Base-by-base conservation (phyloP, 495 filamentous ascomycete species). In the Lophiostoma macrostomum region DNA sequence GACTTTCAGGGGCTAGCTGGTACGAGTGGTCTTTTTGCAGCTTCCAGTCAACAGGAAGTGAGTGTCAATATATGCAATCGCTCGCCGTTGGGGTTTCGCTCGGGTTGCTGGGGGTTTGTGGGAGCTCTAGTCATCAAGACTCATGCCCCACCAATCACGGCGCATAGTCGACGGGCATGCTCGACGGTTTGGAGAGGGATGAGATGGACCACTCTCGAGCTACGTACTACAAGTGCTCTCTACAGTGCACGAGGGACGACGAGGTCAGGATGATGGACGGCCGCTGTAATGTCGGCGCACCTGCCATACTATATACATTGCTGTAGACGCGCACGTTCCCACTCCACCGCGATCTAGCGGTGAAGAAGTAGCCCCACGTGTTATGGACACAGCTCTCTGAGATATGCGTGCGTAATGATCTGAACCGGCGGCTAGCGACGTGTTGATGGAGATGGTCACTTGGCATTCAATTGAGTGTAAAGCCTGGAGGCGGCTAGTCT, bases 131-230 rank as follows among this genome's bases (percentile, higher is more conserved):
- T 44, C 40, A 53, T 44, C 27, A 27, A 14, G 49, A 53, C 18
- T 53, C 38, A 53, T 27, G 23, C 29, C 38, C 22, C 31, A 28
- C 51, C 51, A 54, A 54, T 54, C 39, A 54, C 3, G 42, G 38
- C 22, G 40, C n/a, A n/a, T n/a, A n/a, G n/a, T n/a, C n/a, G n/a
- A n/a, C n/a, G n/a, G n/a, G n/a, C n/a, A n/a, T n/a, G n/a, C n/a
- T n/a, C n/a, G n/a, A n/a, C n/a, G n/a, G n/a, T n/a, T n/a, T n/a
- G n/a, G n/a, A n/a, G n/a, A n/a, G n/a, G n/a, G n/a, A n/a, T n/a
- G n/a, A n/a, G n/a, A n/a, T n/a, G n/a, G n/a, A n/a, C n/a, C n/a
- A n/a, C n/a, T n/a, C n/a, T n/a, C n/a, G n/a, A n/a, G n/a, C n/a
- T n/a, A n/a, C n/a, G n/a, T n/a, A n/a, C n/a, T n/a, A n/a, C n/a